Evolutionary conservation across 106 monocot genomes (phyloP).

Genomic region (Narthecium ossifragum): DNA sequence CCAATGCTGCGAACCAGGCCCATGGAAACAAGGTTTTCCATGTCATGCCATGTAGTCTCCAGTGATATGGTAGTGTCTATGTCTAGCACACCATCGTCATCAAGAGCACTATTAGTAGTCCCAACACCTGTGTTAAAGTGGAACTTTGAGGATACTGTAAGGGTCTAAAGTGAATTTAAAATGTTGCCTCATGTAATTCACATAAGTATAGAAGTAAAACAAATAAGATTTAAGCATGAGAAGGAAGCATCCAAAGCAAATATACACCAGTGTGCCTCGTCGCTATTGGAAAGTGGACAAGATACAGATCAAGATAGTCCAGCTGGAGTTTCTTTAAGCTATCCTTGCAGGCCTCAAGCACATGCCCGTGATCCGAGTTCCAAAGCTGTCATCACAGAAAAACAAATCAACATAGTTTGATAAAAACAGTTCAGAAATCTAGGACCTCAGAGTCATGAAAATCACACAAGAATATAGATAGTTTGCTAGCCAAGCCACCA

Average conservation of each 20-base stretch:
- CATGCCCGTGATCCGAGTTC: conserved; percentile 98
- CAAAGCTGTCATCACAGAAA: conserved; percentile 44
- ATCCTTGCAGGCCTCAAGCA: conserved; percentile 85
- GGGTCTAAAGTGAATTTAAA: no score
- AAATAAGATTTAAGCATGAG: no score
- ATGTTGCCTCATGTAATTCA: no score
- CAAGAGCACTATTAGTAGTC: conserved; percentile 72
- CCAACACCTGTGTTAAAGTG: conserved; percentile 53
- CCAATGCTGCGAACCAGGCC: conserved; percentile 88
- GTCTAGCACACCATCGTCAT: conserved; percentile 81
- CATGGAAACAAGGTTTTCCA: conserved; percentile 84
- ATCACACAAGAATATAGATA: no score
- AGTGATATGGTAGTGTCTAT: conserved; percentile 90
- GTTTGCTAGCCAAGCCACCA: no score
- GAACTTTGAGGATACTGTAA: no score
- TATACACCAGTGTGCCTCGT: conserved; percentile 70
- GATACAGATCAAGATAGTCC: conserved; percentile 95
- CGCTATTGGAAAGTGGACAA: conserved; percentile 90
- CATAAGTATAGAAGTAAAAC: no score
- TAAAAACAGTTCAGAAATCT: no score
- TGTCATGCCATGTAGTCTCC: conserved; percentile 97
- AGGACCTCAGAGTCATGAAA: no score
- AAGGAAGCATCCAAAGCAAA: background rate
- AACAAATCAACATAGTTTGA: background rate
- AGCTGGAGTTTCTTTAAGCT: conserved; percentile 90